Conservation (phyloP, 1,284 basidiomycete species). For the Cutaneotrichosporon dermatis region DNA sequence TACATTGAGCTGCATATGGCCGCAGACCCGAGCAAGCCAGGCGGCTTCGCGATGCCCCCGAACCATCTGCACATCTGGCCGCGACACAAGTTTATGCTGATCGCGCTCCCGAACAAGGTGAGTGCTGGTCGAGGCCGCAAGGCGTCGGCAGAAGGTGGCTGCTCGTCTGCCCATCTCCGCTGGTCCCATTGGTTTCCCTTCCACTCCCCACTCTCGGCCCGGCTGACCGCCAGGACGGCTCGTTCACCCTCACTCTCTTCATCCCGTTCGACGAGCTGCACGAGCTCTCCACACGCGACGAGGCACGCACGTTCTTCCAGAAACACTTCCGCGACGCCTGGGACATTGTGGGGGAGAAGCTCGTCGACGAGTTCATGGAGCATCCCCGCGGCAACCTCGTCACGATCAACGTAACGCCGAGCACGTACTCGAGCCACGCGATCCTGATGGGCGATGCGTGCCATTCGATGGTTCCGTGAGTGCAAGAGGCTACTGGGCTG, state of each 20-base stretch:
- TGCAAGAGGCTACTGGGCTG: neutral
- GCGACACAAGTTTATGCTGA: slow-evolving; percentile 96
- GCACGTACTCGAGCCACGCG: slow-evolving; percentile 83
- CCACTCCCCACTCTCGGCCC: too few relatives aligned
- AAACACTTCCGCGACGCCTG: slow-evolving; percentile 83
- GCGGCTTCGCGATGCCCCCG: slow-evolving; percentile 79
- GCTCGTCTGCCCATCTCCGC: too few relatives aligned
- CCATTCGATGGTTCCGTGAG: slow-evolving; percentile 77
- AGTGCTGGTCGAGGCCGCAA: slow-evolving; percentile 11
- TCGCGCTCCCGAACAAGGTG: slow-evolving; percentile 94
- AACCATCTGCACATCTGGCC: slow-evolving; percentile 99
- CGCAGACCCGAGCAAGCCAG: slow-evolving; percentile 58
- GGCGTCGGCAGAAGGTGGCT: too few relatives aligned
- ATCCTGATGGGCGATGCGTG: slow-evolving; percentile 90
- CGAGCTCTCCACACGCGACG: slow-evolving; percentile 58
- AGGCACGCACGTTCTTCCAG: slow-evolving; percentile 72
- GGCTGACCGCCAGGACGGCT: slow-evolving; percentile 43
- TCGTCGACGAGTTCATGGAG: slow-evolving; percentile 69
- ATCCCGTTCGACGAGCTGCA: slow-evolving; percentile 79
- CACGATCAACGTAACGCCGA: slow-evolving; percentile 82
- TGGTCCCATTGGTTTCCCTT: too few relatives aligned
- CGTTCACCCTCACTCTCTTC: slow-evolving; percentile 71
- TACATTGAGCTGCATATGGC: slow-evolving; percentile 97
- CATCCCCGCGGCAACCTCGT: slow-evolving; percentile 87
- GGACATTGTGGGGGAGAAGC: slow-evolving; percentile 71